Evolutionary conservation across 805 yeast species (phyloP).

Genomic region (Wickerhamiella occidentalis): DNA sequence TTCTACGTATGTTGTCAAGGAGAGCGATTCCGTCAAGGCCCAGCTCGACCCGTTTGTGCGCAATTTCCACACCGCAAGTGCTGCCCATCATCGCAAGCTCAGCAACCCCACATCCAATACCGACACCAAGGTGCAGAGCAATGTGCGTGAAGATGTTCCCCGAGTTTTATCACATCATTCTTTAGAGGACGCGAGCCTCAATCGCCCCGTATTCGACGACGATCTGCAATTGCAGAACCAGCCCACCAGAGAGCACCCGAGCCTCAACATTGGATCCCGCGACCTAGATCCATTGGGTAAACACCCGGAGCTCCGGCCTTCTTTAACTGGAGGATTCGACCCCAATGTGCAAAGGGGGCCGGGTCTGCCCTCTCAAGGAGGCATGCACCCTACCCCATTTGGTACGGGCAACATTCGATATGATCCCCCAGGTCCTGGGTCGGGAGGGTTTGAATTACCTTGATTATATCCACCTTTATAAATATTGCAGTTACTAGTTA

Average conservation of each 20-base stretch:
- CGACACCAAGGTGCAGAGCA: neutral
- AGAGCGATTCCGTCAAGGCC: neutral
- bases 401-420: neutral
- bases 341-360: slow-evolving; percentile 8
- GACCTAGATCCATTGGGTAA: slow-evolving; percentile 32
- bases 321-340: slow-evolving; percentile 11
- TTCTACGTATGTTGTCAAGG: neutral
- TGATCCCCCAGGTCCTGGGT: slow-evolving; percentile 6
- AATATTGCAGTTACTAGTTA: too few species aligned
- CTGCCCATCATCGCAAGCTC: slow-evolving; percentile 9
- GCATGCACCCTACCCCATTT: slow-evolving; percentile 27
- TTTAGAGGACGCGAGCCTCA: slow-evolving; percentile 17
- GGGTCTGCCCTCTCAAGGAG: slow-evolving; percentile 14
- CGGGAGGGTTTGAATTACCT: neutral
- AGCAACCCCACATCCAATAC: neutral
- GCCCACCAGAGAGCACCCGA: slow-evolving; percentile 12
- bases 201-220: slow-evolving; percentile 36
- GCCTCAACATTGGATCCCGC: slow-evolving; percentile 26
- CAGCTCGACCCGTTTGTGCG: slow-evolving; percentile 6
- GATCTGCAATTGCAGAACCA: slow-evolving; percentile 26
- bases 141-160: neutral
- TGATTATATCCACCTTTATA: too few species aligned
- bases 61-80: slow-evolving; percentile 3
- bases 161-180: neutral
- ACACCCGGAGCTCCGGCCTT: slow-evolving; percentile 28